Percentiles rank a stretch among this genome's conserved stretches.
Evolutionary conservation across 306 rosid genomes (phyloP).

Genomic region (Vigna angularis): DNA sequence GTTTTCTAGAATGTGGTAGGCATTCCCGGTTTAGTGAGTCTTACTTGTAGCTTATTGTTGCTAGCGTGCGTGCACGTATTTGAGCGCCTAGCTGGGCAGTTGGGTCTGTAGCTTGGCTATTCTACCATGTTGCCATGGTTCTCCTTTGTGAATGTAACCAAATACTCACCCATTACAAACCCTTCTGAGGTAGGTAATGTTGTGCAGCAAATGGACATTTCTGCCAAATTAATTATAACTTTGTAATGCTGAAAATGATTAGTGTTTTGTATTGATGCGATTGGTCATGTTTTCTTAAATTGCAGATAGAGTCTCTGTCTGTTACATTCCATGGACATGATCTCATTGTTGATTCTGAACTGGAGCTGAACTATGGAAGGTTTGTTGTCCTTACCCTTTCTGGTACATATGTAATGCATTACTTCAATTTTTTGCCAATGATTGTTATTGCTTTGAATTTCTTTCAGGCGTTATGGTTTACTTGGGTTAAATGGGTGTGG

Average conservation of each 20-base stretch:
- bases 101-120: constrained; percentile 59
- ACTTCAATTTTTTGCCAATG: not conserved
- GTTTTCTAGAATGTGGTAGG: constrained; percentile 33
- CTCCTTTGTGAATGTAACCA: constrained; percentile 51
- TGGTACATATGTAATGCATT: not conserved
- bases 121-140: constrained; percentile 57
- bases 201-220: constrained; percentile 34
- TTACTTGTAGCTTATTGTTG: constrained; percentile 59
- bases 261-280: constrained; percentile 6
- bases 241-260: not conserved
- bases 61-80: constrained; percentile 54
- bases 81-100: constrained; percentile 57
- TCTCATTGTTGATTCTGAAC: constrained; percentile 89
- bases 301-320: constrained; percentile 90
- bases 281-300: constrained; percentile 33
- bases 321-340: constrained; percentile 98
- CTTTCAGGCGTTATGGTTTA: constrained; percentile 86
- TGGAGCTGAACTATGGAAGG: constrained; percentile 99
- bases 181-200: constrained; percentile 47
- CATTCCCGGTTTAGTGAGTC: constrained; percentile 40
- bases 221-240: constrained; percentile 23
- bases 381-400: constrained; percentile 35
- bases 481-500: constrained; percentile 99
- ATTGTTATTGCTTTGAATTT: constrained; percentile 24
- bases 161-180: constrained; percentile 37